phyloP scores from a whole-genome alignment of 257 asterid species.

The Cruciata laevipes region DNA sequence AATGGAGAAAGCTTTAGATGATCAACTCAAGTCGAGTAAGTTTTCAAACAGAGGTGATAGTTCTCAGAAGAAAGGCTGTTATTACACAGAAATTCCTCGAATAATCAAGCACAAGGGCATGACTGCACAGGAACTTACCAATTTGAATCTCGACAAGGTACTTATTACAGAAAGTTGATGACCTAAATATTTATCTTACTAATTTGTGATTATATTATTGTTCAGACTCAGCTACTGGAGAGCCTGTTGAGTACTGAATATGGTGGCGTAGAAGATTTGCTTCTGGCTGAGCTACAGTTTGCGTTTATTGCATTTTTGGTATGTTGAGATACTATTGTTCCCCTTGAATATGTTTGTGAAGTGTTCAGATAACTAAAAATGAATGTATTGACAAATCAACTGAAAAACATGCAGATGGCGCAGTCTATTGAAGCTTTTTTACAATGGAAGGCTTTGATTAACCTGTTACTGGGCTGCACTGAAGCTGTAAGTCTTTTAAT shows the following conservation, averaged over 20 bases:
- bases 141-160: constrained; percentile 93
- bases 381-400: constrained; percentile 7
- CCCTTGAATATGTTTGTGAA: background rate
- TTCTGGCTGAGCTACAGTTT: constrained; percentile 87
- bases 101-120: constrained; percentile 77
- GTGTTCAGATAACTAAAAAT: background rate
- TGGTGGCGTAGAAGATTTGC: constrained; percentile 64
- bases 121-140: constrained; percentile 60
- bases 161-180: background rate
- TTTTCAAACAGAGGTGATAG: constrained; percentile 38
- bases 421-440: constrained; percentile 93
- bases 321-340: constrained; percentile 11
- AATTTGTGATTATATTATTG: constrained; percentile 13
- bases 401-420: constrained; percentile 70
- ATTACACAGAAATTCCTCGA: constrained; percentile 84
- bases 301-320: constrained; percentile 91
- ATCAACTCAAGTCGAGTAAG: constrained; percentile 58
- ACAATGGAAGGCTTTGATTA: constrained; percentile 76
- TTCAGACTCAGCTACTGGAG: constrained; percentile 74
- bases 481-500: constrained; percentile 67
- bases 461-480: constrained; percentile 74
- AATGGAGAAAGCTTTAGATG: constrained; percentile 59
- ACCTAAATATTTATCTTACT: constrained; percentile 8
- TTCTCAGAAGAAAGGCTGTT: constrained; percentile 54
- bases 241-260: constrained; percentile 58